Percentiles rank a stretch among this genome's conserved stretches.
Conservation (phyloP, 2,329 filamentous ascomycete genomes). For the Colletotrichum tropicale region DNA sequence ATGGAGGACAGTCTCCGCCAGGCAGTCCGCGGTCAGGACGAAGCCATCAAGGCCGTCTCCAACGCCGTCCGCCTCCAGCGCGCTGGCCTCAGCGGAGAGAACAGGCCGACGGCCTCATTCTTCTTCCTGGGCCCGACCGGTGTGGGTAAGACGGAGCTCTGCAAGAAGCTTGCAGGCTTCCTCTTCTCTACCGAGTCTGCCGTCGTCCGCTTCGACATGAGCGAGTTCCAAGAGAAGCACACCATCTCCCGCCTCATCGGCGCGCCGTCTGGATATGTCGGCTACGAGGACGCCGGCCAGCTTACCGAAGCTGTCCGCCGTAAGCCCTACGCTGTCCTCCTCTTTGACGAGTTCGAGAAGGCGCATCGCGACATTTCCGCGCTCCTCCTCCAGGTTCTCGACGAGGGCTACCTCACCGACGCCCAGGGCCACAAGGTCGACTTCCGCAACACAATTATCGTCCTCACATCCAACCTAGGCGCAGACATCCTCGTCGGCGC, state of each 20-base stretch:
- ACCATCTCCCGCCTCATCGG: conserved; percentile 93
- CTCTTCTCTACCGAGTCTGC: conserved; percentile 91
- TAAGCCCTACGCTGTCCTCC: conserved; percentile 91
- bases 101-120: conserved; percentile 89
- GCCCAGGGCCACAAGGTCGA: conserved; percentile 96
- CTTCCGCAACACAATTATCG: conserved; percentile 95
- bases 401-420: conserved; percentile 95
- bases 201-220: conserved; percentile 96
- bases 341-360: conserved; percentile 98
- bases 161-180: conserved; percentile 93
- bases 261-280: conserved; percentile 91
- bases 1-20: conserved; percentile 92
- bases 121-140: conserved; percentile 98
- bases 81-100: conserved; percentile 89
- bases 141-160: conserved; percentile 96
- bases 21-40: conserved; percentile 90
- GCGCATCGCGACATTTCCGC: conserved; percentile 94
- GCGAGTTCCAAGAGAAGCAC: conserved; percentile 96
- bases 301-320: conserved; percentile 93
- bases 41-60: conserved; percentile 87
- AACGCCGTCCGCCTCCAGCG: conserved; percentile 94
- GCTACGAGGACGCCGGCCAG: conserved; percentile 96
- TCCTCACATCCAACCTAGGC: conserved; percentile 93
- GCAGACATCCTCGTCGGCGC: conserved; percentile 87
- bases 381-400: conserved; percentile 89